Base-by-base conservation (phyloP, 441 rosid species). In the Omphalea diandra region DNA sequence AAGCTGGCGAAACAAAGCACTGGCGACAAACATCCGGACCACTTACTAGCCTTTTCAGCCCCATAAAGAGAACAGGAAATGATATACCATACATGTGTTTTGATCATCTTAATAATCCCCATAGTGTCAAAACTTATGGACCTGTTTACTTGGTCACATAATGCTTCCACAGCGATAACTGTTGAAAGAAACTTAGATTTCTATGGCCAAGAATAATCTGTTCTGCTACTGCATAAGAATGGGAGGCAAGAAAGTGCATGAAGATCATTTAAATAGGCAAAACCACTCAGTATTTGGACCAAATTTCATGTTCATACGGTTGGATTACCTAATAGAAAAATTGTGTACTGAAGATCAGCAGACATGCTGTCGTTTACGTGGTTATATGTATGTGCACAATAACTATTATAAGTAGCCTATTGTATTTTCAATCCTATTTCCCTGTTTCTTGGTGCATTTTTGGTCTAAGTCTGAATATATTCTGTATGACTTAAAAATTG, bases 131-230 rank as follows among this genome's bases (percentile, higher is more conserved):
- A 20, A 68, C 83, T n/a, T 86, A 75, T 56, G 88, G 88, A n/a
- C 88, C 87, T 60, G 73, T 83, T 49, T 83, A 83, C 73, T 78
- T 83, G 68, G 88, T 88, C 27, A 84, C 87, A 32, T 82, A 73
- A 49, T 49, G 50, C 18, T 46, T 14, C 29, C 3, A 24, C 12
- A n/a, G 15, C 18, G 10, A 61, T n/a, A 61, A 43, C 31, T 22
- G 10, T 40, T 17, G 11, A 26, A 22, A 18, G 64, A 29, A 59
- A 29, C 15, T 20, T 59, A 43, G 35, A 29, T 60, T 61, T 24
- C 7, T 18, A 33, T 46, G 35, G 31, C 24, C 15, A 58, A 15
- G 35, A 32, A 44, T 17, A 61, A 26, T 1, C 14, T 35, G 5
- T 24, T 44, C 33, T 63, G 53, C 10, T 3, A 40, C 35, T 59